Conservation (phyloP, 2,329 filamentous ascomycete species). For the Sporothrix protearum region DNA sequence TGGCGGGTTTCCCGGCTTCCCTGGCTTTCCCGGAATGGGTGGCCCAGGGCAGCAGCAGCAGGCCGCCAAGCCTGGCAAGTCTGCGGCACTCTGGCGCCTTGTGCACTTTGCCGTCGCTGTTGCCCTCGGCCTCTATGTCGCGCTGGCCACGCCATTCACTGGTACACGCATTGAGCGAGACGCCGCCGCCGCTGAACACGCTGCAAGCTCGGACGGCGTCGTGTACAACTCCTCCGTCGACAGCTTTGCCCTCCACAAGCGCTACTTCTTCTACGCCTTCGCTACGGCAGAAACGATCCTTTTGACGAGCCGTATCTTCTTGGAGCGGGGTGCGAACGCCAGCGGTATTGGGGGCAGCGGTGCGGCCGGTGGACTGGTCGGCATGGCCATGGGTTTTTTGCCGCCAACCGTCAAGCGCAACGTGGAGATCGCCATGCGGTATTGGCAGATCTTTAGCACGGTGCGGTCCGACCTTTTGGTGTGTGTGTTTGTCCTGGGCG, state of each 20-base stretch:
- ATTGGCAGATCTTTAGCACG: constrained; percentile 67
- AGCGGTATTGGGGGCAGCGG: constrained; percentile 37
- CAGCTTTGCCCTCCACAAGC: constrained; percentile 24
- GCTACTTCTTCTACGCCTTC: constrained; percentile 71
- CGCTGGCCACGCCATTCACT: constrained; percentile 63
- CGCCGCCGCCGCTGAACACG: constrained; percentile 38
- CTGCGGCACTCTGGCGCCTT: constrained; percentile 62
- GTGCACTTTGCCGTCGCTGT: constrained; percentile 71
- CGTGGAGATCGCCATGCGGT: constrained; percentile 58
- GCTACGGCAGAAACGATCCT: constrained; percentile 71
- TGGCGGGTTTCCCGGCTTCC: constrained; percentile 1
- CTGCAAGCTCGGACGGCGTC: neutral
- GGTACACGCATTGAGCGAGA: constrained; percentile 62
- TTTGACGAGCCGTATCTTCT: constrained; percentile 66
- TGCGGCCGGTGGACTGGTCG: constrained; percentile 58
- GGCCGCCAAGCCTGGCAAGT: constrained; percentile 33
- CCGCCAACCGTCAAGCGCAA: constrained; percentile 63
- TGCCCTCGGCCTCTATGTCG: constrained; percentile 66
- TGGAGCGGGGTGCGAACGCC: constrained; percentile 53
- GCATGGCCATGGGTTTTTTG: constrained; percentile 61
- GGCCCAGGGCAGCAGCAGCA: constrained; percentile 34
- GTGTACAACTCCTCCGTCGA: constrained; percentile 21
- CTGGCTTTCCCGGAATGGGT: constrained; percentile 29
- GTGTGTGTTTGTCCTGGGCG: constrained; percentile 70
- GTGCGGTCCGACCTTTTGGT: constrained; percentile 71